These are phyloP conservation scores for Alternaria gaisen DNA, from an alignment of 2,329 filamentous ascomycete species.

Conservation along the genomic window DNA sequence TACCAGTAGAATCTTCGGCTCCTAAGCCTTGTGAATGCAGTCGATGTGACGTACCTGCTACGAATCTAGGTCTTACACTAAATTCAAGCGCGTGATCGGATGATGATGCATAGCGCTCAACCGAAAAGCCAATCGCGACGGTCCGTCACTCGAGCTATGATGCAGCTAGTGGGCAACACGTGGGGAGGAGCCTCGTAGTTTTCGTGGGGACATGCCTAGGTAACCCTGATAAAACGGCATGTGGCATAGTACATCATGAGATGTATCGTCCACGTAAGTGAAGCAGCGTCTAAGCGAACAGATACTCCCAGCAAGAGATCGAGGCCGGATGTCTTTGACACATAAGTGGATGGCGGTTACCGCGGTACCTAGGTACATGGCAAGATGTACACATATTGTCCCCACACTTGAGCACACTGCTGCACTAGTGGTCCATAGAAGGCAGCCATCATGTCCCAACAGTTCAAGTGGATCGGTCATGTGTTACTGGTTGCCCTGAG, in stretches of 20 bases:
- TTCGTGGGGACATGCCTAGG: background rate
- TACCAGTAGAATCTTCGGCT: background rate
- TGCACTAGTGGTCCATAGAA: background rate
- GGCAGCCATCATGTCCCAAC: background rate
- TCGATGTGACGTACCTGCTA: background rate
- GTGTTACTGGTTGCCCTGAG: background rate
- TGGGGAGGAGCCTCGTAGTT: background rate
- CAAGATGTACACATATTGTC: background rate
- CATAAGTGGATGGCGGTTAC: background rate
- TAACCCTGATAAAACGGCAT: background rate
- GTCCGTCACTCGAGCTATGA: slow-evolving; percentile 3
- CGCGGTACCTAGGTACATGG: background rate
- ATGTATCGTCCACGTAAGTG: background rate
- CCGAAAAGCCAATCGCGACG: slow-evolving; percentile 8
- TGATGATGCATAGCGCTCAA: slow-evolving; percentile 6
- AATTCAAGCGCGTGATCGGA: background rate
- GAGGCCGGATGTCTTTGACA: background rate
- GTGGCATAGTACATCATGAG: background rate
- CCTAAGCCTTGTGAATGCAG: background rate
- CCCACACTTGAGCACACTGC: background rate
- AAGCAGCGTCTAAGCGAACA: background rate
- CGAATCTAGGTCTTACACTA: slow-evolving; percentile 1
- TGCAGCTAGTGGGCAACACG: slow-evolving; percentile 8
- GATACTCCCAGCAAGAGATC: background rate
- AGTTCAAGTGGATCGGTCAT: background rate